These are phyloP conservation scores for Cenococcum geophilum DNA, from an alignment of 495 filamentous ascomycete genomes.

Conservation along the genomic window DNA sequence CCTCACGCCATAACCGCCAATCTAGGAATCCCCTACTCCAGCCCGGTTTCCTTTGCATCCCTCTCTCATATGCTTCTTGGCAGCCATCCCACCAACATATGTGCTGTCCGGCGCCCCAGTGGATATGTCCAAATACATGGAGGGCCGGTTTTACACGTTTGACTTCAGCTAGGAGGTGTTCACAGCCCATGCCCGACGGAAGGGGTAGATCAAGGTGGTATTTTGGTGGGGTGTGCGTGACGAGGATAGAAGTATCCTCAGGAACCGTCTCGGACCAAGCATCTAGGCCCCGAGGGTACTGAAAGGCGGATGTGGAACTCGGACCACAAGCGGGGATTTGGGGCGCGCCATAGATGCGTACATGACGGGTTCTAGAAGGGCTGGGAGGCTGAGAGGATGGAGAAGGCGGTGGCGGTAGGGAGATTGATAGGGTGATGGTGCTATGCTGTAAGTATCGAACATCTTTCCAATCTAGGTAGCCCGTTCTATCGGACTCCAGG, in stretches of 20 bases:
- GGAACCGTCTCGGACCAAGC: conserved; percentile 66
- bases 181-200: conserved; percentile 59
- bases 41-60: conserved; percentile 46
- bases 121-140: conserved; percentile 88
- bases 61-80: conserved; percentile 63
- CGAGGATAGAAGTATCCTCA: conserved; percentile 66
- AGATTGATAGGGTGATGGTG: conserved; percentile 43
- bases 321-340: conserved; percentile 57
- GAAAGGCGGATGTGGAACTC: conserved; percentile 57
- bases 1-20: conserved; percentile 55
- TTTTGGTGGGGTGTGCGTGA: conserved; percentile 75
- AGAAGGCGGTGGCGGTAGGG: conserved; percentile 31
- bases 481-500: conserved; percentile 38
- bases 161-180: conserved; percentile 63
- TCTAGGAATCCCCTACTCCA: conserved; percentile 49
- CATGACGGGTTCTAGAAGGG: conserved; percentile 34
- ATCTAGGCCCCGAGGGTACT: conserved; percentile 54
- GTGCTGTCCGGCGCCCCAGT: conserved; percentile 58
- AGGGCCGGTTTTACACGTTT: conserved; percentile 73
- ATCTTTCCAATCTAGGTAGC: conserved; percentile 47
- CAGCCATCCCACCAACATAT: conserved; percentile 72
- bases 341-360: conserved; percentile 58
- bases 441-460: conserved; percentile 63
- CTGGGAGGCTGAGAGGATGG: conserved; percentile 42
- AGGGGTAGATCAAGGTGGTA: conserved; percentile 65